Base-by-base conservation (phyloP, 257 asterid genomes). In the Perilla frutescens region DNA sequence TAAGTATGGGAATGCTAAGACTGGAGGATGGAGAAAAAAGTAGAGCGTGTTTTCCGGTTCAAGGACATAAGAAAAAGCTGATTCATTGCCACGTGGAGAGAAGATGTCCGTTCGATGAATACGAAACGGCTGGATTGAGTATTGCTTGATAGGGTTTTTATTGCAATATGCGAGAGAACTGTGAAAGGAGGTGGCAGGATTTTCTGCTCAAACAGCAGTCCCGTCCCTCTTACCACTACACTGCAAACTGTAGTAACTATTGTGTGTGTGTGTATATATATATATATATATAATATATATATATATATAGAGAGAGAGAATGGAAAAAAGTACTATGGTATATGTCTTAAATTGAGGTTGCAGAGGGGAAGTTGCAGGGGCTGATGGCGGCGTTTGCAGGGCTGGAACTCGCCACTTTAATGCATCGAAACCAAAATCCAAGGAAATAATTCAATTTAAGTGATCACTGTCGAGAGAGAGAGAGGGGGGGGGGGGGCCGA, bases 331-430 rank as follows among this genome's bases (percentile, higher is more conserved):
- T 54, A 73, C 76, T 68, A 76, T 68, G 80, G 84, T 77, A 11
- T 20, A 20, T 20, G 87, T 78, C 88, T 84, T 89, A 80, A 89
- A 87, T 91, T 82, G 87, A 85, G 89, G 93, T 87, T 56, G 83
- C 83, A 82, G 87, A 60, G 79, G 76, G 66, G 84, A 77, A 75
- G 85, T 76, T 80, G 85, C 81, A 85, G 92, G 76, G 87, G 80
- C 91, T 78, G 81, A 79, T 84, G 98, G 96, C 98, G 97, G 98
- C 98, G 94, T 88, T 87, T 88, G 91, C 93, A 91, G 96, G 74
- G 82, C 91, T 79, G 90, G 82, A 87, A 80, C 26, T 20, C 26
- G 26, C 26, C 0, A 20, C 26, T 85, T 91, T 87, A 93, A 85
- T 89, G 94, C 86, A 76, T 62, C 84, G 13, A 12, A 6, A 76